phyloP scores from a whole-genome alignment of 495 filamentous ascomycete genomes.

The Cercophora sp. region DNA sequence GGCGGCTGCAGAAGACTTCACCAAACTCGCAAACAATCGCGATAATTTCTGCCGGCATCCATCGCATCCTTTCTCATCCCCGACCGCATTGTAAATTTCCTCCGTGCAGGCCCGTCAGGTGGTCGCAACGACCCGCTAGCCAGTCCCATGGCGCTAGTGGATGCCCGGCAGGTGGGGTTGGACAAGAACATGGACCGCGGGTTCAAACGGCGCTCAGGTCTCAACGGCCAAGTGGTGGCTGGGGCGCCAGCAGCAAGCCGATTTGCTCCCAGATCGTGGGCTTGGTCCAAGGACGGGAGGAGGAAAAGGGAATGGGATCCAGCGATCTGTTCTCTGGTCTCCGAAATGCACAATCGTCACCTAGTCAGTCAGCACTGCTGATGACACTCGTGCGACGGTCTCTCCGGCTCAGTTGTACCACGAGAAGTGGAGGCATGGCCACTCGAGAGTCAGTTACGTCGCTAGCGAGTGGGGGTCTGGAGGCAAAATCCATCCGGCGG shows the following conservation, averaged over 20 bases:
- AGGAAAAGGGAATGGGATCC: conserved; percentile 9
- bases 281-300: neutral
- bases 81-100: conserved; percentile 13
- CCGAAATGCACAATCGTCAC: conserved; percentile 15
- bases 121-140: conserved; percentile 11
- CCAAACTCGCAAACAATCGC: conserved; percentile 5
- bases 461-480: conserved; percentile 20
- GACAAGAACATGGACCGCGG: conserved; percentile 5
- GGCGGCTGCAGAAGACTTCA: conserved; percentile 23
- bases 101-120: conserved; percentile 9
- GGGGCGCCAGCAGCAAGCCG: too few relatives aligned
- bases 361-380: conserved; percentile 26
- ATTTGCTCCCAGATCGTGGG: neutral
- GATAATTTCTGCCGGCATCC: conserved; percentile 11
- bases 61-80: neutral
- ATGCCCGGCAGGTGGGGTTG: conserved; percentile 1
- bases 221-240: conserved; percentile 30
- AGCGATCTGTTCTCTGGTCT: conserved; percentile 22
- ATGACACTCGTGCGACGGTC: conserved; percentile 30
- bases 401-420: conserved; percentile 17
- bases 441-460: conserved; percentile 26
- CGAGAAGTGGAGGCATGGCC: conserved; percentile 19
- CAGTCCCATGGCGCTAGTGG: conserved; percentile 8
- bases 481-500: conserved; percentile 23
- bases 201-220: conserved; percentile 12